These are phyloP conservation scores for Phytophthora litchii DNA, from an alignment of 352 stramenopile genomes.

Conservation along the genomic window DNA sequence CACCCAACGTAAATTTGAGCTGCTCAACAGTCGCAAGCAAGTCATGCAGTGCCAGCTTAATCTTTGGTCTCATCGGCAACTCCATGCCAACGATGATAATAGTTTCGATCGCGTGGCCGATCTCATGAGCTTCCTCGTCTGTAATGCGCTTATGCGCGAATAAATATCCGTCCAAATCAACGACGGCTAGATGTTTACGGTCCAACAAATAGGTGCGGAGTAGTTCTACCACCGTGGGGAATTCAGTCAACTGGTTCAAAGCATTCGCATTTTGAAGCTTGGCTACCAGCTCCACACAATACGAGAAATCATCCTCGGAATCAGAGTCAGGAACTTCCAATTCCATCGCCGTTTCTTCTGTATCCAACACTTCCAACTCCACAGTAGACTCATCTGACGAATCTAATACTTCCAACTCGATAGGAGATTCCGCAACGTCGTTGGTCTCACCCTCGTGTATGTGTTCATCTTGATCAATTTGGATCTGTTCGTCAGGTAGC, in stretches of 20 bases:
- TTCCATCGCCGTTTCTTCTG: conserved; percentile 20
- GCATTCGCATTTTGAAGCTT: conserved; percentile 13
- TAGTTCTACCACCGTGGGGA: conserved; percentile 30
- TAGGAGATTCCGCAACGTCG: conserved; percentile 11
- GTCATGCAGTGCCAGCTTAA: conserved; percentile 25
- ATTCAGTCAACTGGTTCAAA: conserved; percentile 23
- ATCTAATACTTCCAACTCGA: conserved; percentile 30
- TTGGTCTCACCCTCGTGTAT: background rate
- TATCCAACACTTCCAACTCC: conserved; percentile 14
- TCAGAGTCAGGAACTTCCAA: conserved; percentile 36
- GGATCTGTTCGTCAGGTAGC: background rate
- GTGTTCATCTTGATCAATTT: background rate
- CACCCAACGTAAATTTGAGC: conserved; percentile 21
- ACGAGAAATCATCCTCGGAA: conserved; percentile 23
- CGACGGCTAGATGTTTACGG: conserved; percentile 21
- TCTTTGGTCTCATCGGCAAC: conserved; percentile 19
- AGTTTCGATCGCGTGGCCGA: conserved; percentile 22
- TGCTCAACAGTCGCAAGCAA: conserved; percentile 29
- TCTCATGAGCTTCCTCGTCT: conserved; percentile 23
- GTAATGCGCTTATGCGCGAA: conserved; percentile 31
- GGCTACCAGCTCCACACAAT: conserved; percentile 24
- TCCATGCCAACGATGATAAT: conserved; percentile 28
- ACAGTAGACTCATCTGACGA: conserved; percentile 18
- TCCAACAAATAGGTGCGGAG: conserved; percentile 32
- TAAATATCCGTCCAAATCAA: conserved; percentile 36